Evolutionary conservation across 2,329 filamentous ascomycete genomes (phyloP).

Genomic region (Akanthomyces muscarius): DNA sequence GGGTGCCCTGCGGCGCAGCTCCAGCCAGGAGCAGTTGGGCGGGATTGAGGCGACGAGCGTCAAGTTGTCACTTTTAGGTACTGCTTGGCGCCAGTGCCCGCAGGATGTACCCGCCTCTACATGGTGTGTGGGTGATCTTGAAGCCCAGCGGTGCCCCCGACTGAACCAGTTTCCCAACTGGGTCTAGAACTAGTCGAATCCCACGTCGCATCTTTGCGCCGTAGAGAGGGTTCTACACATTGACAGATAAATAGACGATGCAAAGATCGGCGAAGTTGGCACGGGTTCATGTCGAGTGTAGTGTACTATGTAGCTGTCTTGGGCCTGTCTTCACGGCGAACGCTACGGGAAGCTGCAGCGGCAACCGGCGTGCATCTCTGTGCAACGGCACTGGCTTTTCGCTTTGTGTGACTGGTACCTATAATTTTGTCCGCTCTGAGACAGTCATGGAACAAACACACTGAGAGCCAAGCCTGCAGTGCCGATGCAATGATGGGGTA

Average conservation of each 20-base stretch:
- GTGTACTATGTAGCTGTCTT: too few species aligned
- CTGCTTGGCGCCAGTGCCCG: neutral
- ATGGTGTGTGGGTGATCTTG: neutral
- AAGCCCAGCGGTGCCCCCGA: neutral
- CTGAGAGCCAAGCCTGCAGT: too few species aligned
- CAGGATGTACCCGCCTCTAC: slow-evolving; percentile 11
- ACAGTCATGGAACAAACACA: too few species aligned
- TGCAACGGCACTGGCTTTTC: neutral
- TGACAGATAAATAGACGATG: neutral
- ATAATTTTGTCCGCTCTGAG: too few species aligned
- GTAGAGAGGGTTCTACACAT: neutral
- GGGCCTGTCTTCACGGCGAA: neutral
- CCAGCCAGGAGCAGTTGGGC: neutral
- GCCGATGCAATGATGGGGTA: too few species aligned
- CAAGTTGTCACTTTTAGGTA: slow-evolving; percentile 1
- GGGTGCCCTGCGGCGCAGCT: slow-evolving; percentile 9
- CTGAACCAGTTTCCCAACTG: slow-evolving; percentile 3
- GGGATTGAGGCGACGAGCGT: neutral
- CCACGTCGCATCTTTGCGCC: neutral
- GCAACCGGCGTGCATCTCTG: too few species aligned
- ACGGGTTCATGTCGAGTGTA: too few species aligned
- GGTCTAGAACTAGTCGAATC: slow-evolving; percentile 3
- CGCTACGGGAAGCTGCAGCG: neutral
- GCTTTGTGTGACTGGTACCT: too few species aligned
- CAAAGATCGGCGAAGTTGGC: neutral